phyloP scores from a whole-genome alignment of 805 yeast genomes.

The Metschnikowia anglica region DNA sequence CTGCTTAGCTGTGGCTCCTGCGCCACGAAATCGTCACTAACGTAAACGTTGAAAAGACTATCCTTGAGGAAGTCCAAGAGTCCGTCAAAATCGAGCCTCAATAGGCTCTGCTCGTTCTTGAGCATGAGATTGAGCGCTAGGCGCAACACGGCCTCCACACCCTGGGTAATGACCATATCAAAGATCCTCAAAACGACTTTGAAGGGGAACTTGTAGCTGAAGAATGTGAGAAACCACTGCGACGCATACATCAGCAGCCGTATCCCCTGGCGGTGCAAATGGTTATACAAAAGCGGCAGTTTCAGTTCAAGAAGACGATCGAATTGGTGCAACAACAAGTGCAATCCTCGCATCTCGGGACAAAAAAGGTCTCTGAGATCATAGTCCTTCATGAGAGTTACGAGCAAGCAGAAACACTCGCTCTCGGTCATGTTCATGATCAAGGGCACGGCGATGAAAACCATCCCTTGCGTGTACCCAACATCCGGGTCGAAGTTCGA shows the following conservation, averaged over 20 bases:
- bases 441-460: slow-evolving; percentile 84
- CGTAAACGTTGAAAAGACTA: slow-evolving; percentile 69
- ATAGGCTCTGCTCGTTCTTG: slow-evolving; percentile 58
- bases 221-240: slow-evolving; percentile 95
- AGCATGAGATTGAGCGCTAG: slow-evolving; percentile 80
- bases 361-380: slow-evolving; percentile 73
- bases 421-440: slow-evolving; percentile 76
- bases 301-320: slow-evolving; percentile 81
- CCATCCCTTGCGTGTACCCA: slow-evolving; percentile 98
- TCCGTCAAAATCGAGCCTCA: slow-evolving; percentile 70
- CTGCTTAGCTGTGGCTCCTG: slow-evolving; percentile 15
- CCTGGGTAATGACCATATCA: slow-evolving; percentile 88
- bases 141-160: slow-evolving; percentile 80
- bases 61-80: slow-evolving; percentile 77
- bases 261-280: slow-evolving; percentile 81
- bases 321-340: slow-evolving; percentile 80
- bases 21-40: slow-evolving; percentile 39
- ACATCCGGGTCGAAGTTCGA: slow-evolving; percentile 86
- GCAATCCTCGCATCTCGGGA: slow-evolving; percentile 93
- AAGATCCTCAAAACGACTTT: slow-evolving; percentile 83
- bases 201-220: slow-evolving; percentile 92
- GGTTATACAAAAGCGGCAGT: slow-evolving; percentile 70
- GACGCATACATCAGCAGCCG: slow-evolving; percentile 94
- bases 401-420: slow-evolving; percentile 81
- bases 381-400: slow-evolving; percentile 80